Percentiles rank a stretch among this genome's conserved stretches.
phyloP scores from a whole-genome alignment of 2,329 filamentous ascomycete genomes.

The Sporothrix luriei region DNA sequence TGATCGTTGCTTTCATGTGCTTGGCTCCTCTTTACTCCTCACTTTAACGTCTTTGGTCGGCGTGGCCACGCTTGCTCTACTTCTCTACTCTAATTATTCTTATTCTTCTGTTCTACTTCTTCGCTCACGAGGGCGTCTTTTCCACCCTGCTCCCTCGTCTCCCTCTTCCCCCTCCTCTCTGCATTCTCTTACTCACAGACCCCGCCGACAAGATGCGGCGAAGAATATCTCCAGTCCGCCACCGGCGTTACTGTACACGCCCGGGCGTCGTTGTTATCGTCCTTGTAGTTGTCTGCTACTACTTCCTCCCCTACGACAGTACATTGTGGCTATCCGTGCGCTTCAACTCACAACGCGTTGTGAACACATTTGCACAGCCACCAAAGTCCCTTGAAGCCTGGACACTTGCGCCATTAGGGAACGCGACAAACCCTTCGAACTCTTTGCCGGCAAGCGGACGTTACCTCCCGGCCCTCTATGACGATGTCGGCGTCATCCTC shows the following conservation, averaged over 20 bases:
- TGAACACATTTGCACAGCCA: conserved; percentile 46
- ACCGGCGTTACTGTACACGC: conserved; percentile 25
- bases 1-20: conserved; percentile 22
- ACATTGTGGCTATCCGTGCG: conserved; percentile 38
- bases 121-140: background rate
- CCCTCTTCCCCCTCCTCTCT: background rate
- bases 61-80: background rate
- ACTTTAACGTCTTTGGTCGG: conserved; percentile 12
- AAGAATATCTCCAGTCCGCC: conserved; percentile 22
- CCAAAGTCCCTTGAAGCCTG: conserved; percentile 28
- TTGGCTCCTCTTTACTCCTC: conserved; percentile 18
- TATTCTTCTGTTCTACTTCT: background rate
- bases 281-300: conserved; percentile 34
- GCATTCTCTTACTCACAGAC: background rate
- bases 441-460: conserved; percentile 36
- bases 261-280: background rate
- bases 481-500: conserved; percentile 55
- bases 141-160: too few relatives aligned
- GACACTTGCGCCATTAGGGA: conserved; percentile 7
- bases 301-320: conserved; percentile 42
- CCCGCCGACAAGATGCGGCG: conserved; percentile 8
- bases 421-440: conserved; percentile 35
- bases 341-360: conserved; percentile 37
- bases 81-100: background rate
- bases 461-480: conserved; percentile 48